Base-by-base conservation (phyloP, 768 basidiomycete species). In the Collybiopsis luxurians region DNA sequence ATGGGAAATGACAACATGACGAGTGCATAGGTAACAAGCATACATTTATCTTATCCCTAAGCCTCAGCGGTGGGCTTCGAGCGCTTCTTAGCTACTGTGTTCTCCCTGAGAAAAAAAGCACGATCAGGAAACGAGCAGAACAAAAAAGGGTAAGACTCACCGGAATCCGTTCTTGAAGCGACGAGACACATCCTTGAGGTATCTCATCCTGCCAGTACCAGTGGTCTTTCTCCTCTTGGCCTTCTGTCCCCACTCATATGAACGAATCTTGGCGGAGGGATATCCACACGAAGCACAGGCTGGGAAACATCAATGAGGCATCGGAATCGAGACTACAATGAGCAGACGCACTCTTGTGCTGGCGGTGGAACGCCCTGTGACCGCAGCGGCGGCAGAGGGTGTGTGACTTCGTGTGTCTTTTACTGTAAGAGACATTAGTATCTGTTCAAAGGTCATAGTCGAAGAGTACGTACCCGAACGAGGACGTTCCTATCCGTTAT, bases 221-320 rank as follows among this genome's bases (percentile, higher is more conserved):
- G 97, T 98, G 47, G 96, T 98, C 88, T 96, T 97, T 86, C 96
- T 89, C 77, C 97, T 89, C 87, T 98, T 98, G 54, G 97, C 97
- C 85, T 99, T 99, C 72, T 87, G 83, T 64, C 95, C 94, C 97
- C 97, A 98, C 77, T 98, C 90, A 76, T 86, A 98, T 67, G 92
- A 95, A 69, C 96, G 87, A 67, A 96, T 76, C 78, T 92, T 98
- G 55, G 97, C 95, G 55, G 93, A 78, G 44, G 97, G 97, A 79
- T 94, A 98, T 57, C 96, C 97, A 73, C 97, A 98, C 71, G 92
- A 90, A 23, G 88, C 90, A 77, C 97, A 98, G 59, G 87, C 95
- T 97, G 69, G 15, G 46, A 57, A 30, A 36, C 17, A 12, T 38
- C n/a, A n/a, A 23, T 19, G 4, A 48, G 47, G 42, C 9, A 24